Conservation (phyloP, 805 yeast species). For the Maudiozyma saulgeensis region DNA sequence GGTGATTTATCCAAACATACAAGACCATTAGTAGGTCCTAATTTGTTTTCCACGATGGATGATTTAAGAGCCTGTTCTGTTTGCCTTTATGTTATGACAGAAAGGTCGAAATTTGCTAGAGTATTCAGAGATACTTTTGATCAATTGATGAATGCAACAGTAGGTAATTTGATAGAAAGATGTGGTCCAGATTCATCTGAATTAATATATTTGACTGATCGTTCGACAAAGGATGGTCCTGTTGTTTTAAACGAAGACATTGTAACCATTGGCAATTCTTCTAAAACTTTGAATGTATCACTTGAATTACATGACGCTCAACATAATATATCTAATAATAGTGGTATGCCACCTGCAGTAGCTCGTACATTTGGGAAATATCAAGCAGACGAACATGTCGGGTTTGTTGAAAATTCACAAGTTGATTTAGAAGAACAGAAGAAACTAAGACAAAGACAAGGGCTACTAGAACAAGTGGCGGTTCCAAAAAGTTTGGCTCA, state of each 20-base stretch:
- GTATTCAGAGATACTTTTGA: conserved; percentile 60
- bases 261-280: not conserved
- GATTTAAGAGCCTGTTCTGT: conserved; percentile 58
- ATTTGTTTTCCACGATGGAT: conserved; percentile 46
- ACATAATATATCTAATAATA: conserved; percentile 10
- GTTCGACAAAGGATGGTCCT: not conserved
- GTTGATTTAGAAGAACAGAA: conserved; percentile 37
- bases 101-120: conserved; percentile 51
- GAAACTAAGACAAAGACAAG: conserved; percentile 39
- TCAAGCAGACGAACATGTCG: conserved; percentile 25
- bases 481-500: conserved; percentile 49
- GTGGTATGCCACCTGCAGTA: conserved; percentile 55
- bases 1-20: conserved; percentile 55
- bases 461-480: conserved; percentile 40
- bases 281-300: not conserved
- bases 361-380: conserved; percentile 34
- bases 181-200: conserved; percentile 58
- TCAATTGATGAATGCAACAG: conserved; percentile 53
- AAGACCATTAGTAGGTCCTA: conserved; percentile 47
- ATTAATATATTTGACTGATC: conserved; percentile 33
- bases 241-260: not conserved
- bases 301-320: not conserved
- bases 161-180: conserved; percentile 50
- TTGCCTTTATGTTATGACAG: conserved; percentile 61
- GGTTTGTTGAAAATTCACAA: conserved; percentile 32